Base-by-base conservation (phyloP, 257 asterid genomes). In the Anisodus acutangulus region DNA sequence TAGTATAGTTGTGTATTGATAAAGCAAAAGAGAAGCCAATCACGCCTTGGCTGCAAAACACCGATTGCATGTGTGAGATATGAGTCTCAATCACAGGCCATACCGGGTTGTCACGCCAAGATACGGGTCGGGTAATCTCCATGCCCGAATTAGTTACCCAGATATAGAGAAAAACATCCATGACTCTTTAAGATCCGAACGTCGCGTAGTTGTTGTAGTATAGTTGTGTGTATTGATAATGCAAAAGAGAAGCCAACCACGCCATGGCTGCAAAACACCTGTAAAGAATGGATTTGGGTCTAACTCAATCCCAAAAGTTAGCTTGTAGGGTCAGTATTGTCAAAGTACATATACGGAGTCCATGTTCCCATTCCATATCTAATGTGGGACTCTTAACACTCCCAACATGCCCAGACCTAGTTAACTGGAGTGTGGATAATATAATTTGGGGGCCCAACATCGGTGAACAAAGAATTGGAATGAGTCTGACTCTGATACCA, bases 41-140 rank as follows among this genome's bases (percentile, higher is more conserved):
- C 13, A 15, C 88, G 83, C 84, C 90, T 87, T 87, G 90, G 90
- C 89, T 86, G 90, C 89, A 55, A 78, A 60, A 84, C 84, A 68
- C 79, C 68, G 86, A 85, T 85, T 87, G 90, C 90, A 35, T 80
- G 86, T 83, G 81, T 39, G 26, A 79, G 67, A 58, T 31, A 31
- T 31, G 64, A 17, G n/a, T 7, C 66, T 10, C 12, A 2, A 59
- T 0, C 31, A 59, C 31, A n/a, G 7, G 26, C 66, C 8, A n/a
- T 4, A 6, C n/a, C n/a, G 66, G n/a, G 69, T 10, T 22, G 69
- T 39, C 69, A 22, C 9, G 39, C 39, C 15, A 19, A 31, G 35
- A 31, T 31, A 31, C 35, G 35, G 35, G 35, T 31, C 35, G 35
- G 35, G 35, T 31, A 1, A 63, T 26, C 71, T 64, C 43, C 71